Evolutionary conservation across 176 grass and related monocot genomes (phyloP), one percentile per base, ranked within the genome.

Genomic region (Avena atlantica): DNA sequence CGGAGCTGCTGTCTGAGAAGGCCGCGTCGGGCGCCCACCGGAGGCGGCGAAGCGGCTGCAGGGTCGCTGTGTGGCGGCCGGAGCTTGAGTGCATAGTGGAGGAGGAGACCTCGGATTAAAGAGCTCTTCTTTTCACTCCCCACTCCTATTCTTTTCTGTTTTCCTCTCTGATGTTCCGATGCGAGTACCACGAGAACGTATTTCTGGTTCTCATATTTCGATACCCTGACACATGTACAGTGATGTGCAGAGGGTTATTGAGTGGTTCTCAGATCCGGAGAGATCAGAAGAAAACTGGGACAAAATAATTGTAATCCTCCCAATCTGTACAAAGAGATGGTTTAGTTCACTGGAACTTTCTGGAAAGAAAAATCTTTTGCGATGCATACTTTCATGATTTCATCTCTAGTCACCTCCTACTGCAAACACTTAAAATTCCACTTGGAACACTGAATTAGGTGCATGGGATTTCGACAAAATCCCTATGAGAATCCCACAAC

Each of bases 51-150:
- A 92, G 92, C n/a, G 66, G 89, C 65, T 83, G 80, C 48, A 86
- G 92, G 27, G 90, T 98, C 68, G 96, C 84, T 16, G 79, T 91
- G 76, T 95, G 93, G 96, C 73, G 92, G 56, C 96, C 93, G 64
- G 93, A 85, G 70, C 91, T 98, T 6, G 90, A 98, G 78, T 88
- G 93, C 86, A 98, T 98, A 83, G 64, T 85, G 70, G 96, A 98
- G 84, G 96, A 98, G 84, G 92, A 97, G 83, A 40, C 85, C 20
- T 87, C 61, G 5, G 81, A 88, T 42, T 88, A 88, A 53, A 47
- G 74, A 37, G 74, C 75, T 74, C 62, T 27, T 31, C 49, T 34
- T 78, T 84, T 67, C 65, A 47, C 6, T 58, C 65, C 79, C 65
- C 34, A 23, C 58, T 61, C 81, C 14, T 11, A 93, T 80, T 83